phyloP scores from a whole-genome alignment of 2,329 filamentous ascomycete species.

The Colletotrichum caudatum region DNA sequence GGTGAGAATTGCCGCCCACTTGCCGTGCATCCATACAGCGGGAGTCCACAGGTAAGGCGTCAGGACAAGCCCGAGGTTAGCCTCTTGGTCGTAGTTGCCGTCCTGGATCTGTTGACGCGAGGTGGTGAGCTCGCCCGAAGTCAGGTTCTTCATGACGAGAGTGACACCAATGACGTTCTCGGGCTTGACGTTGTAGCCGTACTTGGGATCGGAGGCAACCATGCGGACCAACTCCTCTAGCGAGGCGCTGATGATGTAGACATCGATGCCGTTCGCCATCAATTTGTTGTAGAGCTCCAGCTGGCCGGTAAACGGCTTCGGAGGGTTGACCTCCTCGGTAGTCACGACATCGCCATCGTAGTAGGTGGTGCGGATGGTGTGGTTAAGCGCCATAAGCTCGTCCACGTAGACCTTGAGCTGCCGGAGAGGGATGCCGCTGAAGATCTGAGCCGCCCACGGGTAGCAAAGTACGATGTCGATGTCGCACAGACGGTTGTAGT shows the following conservation, averaged over 20 bases:
- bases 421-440: slow-evolving; percentile 56
- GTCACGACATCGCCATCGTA: slow-evolving; percentile 51
- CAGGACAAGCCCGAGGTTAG: slow-evolving; percentile 55
- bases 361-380: slow-evolving; percentile 52
- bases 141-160: slow-evolving; percentile 51
- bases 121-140: slow-evolving; percentile 49
- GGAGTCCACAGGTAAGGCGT: slow-evolving; percentile 58
- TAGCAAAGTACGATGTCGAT: slow-evolving; percentile 58
- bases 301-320: slow-evolving; percentile 55
- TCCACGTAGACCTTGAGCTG: slow-evolving; percentile 60
- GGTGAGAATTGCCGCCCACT: slow-evolving; percentile 57
- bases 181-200: slow-evolving; percentile 59
- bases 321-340: slow-evolving; percentile 48
- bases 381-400: slow-evolving; percentile 59
- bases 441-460: slow-evolving; percentile 57
- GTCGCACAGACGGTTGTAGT: slow-evolving; percentile 58
- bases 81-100: slow-evolving; percentile 50
- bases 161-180: slow-evolving; percentile 60
- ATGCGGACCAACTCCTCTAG: slow-evolving; percentile 60
- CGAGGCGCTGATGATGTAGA: slow-evolving; percentile 56
- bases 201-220: slow-evolving; percentile 58
- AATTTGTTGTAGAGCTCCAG: slow-evolving; percentile 58
- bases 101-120: slow-evolving; percentile 55
- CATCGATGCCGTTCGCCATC: slow-evolving; percentile 57
- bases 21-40: slow-evolving; percentile 58